Percentiles rank a stretch among this genome's conserved stretches.
These are phyloP conservation scores for Plasmodium vivax DNA, from an alignment of 169 alveolate species.

Conservation along the genomic window DNA sequence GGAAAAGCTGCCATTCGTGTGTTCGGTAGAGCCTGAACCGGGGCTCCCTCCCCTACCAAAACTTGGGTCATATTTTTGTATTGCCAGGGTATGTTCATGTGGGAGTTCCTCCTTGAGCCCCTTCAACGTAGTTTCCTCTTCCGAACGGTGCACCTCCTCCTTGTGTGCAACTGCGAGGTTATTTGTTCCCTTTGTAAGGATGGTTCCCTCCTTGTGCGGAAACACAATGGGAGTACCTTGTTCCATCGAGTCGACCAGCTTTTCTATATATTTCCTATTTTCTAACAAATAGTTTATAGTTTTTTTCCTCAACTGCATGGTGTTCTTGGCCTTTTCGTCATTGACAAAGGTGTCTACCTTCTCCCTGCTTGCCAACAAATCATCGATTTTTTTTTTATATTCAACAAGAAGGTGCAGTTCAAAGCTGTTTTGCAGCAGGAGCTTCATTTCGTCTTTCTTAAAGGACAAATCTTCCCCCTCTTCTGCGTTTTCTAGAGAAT, in stretches of 20 bases:
- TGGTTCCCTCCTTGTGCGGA: not conserved
- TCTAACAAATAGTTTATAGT: conserved; percentile 37
- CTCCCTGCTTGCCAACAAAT: conserved; percentile 45
- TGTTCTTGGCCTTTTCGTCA: not conserved
- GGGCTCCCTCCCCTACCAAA: not conserved
- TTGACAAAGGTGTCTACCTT: conserved; percentile 28
- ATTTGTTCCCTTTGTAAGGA: not conserved
- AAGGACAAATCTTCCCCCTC: not conserved
- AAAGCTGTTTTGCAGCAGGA: conserved; percentile 30
- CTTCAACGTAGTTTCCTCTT: not conserved
- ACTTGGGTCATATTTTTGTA: not conserved
- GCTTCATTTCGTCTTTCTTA: conserved; percentile 5
- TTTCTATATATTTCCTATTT: conserved; percentile 49
- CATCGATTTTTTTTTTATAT: conserved; percentile 70
- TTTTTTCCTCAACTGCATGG: conserved; percentile 25
- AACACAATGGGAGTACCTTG: not conserved
- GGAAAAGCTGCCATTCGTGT: not conserved
- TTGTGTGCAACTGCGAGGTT: not conserved
- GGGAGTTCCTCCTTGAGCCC: not conserved
- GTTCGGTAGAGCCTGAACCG: not conserved
- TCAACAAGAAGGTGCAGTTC: conserved; percentile 50
- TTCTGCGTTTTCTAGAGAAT: not conserved
- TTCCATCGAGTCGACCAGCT: conserved; percentile 2
- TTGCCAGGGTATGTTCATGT: not conserved
- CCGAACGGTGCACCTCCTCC: not conserved